Percentiles rank a stretch among this genome's conserved stretches.
phyloP scores from a whole-genome alignment of 1,284 basidiomycete genomes.

The Heterobasidion annosum region DNA sequence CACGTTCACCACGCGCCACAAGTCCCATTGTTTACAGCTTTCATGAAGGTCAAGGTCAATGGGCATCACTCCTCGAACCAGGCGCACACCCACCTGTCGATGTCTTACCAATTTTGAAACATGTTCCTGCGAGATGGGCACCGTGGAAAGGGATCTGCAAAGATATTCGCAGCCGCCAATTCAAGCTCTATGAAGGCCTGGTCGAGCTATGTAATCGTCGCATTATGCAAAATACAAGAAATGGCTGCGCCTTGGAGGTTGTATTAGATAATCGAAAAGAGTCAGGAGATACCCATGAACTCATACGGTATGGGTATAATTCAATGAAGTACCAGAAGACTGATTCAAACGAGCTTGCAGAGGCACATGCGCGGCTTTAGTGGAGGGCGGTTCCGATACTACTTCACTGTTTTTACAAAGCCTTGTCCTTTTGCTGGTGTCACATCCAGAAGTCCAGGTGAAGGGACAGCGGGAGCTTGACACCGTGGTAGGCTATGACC shows the following conservation, averaged over 20 bases:
- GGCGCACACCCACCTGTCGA: constrained; percentile 26
- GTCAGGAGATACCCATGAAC: neutral
- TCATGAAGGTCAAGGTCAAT: constrained; percentile 18
- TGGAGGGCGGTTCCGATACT: constrained; percentile 22
- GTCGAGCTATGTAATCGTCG: constrained; percentile 6
- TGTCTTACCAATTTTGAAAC: constrained; percentile 22
- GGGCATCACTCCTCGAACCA: constrained; percentile 18
- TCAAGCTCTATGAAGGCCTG: constrained; percentile 15
- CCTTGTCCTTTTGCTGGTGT: constrained; percentile 21
- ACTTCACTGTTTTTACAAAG: constrained; percentile 17
- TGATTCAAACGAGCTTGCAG: neutral
- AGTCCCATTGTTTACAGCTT: constrained; percentile 8
- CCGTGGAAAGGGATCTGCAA: constrained; percentile 20
- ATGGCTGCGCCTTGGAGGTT: neutral
- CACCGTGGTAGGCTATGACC: constrained; percentile 21
- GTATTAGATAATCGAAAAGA: neutral
- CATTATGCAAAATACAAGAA: neutral
- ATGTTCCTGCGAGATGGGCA: constrained; percentile 23
- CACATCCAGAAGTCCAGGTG: constrained; percentile 20
- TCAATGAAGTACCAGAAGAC: too few species aligned
- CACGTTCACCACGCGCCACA: constrained; percentile 18
- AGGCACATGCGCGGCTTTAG: neutral
- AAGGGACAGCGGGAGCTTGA: constrained; percentile 28
- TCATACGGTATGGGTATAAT: neutral
- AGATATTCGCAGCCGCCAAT: constrained; percentile 15